phyloP scores from a whole-genome alignment of 768 basidiomycete species.

The Hortiboletus campestris region DNA sequence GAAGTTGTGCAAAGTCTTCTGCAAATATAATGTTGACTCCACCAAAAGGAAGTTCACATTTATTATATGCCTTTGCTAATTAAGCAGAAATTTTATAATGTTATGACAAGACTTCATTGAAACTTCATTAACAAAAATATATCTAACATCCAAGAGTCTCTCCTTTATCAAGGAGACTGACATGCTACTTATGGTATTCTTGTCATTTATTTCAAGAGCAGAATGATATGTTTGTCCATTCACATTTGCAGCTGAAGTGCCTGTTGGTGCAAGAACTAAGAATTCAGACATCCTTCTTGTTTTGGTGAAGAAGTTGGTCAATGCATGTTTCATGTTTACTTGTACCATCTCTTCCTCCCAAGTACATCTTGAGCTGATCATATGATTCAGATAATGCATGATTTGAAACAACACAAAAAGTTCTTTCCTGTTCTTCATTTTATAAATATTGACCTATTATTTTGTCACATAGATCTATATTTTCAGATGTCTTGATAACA shows the following conservation, averaged over 20 bases:
- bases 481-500: no score
- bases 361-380: no score
- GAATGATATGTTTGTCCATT: conserved; percentile 39
- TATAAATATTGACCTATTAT: no score
- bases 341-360: no score
- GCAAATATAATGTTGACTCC: conserved; percentile 39
- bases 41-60: conserved; percentile 15
- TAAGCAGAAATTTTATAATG: not conserved
- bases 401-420: no score
- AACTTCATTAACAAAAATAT: conserved; percentile 34
- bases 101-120: conserved; percentile 33
- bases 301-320: conserved; percentile 22
- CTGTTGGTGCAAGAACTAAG: conserved; percentile 34
- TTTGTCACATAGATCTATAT: no score
- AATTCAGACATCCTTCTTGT: conserved; percentile 19
- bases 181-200: not conserved
- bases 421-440: no score
- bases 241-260: conserved; percentile 30
- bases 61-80: not conserved
- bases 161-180: not conserved
- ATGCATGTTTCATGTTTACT: no score
- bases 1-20: conserved; percentile 42
- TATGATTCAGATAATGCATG: no score
- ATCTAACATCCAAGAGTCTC: conserved; percentile 22
- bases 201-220: conserved; percentile 25